Conservation (phyloP, 1,284 basidiomycete species). For the Waitea zeae region DNA sequence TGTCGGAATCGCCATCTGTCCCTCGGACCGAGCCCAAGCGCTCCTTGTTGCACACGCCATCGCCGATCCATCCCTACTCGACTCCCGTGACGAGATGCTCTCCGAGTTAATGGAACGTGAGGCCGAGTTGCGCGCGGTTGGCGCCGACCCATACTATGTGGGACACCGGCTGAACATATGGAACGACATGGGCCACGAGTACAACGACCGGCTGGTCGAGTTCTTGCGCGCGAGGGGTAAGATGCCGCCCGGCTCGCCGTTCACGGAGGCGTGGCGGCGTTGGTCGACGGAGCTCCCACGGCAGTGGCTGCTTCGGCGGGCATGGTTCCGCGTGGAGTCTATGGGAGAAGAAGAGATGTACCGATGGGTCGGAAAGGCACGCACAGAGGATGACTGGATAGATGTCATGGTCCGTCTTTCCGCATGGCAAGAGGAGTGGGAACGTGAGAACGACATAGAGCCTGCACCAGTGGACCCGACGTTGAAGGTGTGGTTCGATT, state of each 20-base stretch:
- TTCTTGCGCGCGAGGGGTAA: constrained; percentile 12
- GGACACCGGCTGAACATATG: constrained; percentile 26
- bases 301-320: constrained; percentile 18
- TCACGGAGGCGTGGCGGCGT: constrained; percentile 30
- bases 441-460: too few species aligned
- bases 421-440: constrained; percentile 27
- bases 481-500: too few species aligned
- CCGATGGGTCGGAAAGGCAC: constrained; percentile 20
- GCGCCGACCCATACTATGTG: constrained; percentile 28
- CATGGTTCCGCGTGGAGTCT: constrained; percentile 25
- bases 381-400: constrained; percentile 27
- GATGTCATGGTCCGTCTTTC: constrained; percentile 26
- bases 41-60: constrained; percentile 27
- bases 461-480: too few species aligned
- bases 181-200: constrained; percentile 21
- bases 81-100: constrained; percentile 20
- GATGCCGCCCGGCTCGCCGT: constrained; percentile 7
- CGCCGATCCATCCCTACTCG: constrained; percentile 21
- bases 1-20: constrained; percentile 24
- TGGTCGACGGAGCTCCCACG: constrained; percentile 16
- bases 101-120: constrained; percentile 23
- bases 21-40: constrained; percentile 32
- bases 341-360: constrained; percentile 16
- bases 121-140: constrained; percentile 16
- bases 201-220: constrained; percentile 28